Percentiles rank a stretch among this genome's conserved stretches.
These are phyloP conservation scores for Lanmaoa rubissima DNA, from an alignment of 768 basidiomycete genomes.

Conservation along the genomic window DNA sequence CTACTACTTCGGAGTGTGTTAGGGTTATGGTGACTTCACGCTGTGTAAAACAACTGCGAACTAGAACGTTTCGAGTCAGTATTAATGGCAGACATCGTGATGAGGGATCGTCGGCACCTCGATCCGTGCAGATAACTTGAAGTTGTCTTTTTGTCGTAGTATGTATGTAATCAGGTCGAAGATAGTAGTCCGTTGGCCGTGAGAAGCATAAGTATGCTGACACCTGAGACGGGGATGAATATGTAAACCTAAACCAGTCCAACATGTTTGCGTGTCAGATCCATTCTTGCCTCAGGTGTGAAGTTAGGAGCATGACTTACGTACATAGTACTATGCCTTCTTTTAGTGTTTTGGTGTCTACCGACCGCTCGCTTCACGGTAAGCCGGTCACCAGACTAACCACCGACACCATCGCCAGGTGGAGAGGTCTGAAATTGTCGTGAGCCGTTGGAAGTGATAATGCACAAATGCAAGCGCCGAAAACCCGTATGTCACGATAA, in stretches of 20 bases:
- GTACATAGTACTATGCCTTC: too few species aligned
- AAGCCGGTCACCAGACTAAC: too few species aligned
- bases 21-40: not conserved
- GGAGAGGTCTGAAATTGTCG: too few species aligned
- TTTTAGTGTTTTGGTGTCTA: too few species aligned
- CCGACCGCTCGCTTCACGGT: too few species aligned
- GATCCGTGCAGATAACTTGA: not conserved
- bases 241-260: too few species aligned
- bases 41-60: not conserved
- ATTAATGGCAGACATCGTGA: not conserved
- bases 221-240: too few species aligned
- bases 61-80: not conserved
- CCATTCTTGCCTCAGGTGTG: too few species aligned
- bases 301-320: not conserved
- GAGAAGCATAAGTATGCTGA: not conserved
- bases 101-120: not conserved
- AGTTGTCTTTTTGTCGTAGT: not conserved
- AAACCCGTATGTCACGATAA: constrained; percentile 8
- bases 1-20: not conserved
- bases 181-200: not conserved
- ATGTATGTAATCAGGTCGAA: not conserved
- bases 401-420: too few species aligned
- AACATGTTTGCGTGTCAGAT: too few species aligned
- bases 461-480: constrained; percentile 28
- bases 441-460: not conserved